These are phyloP conservation scores for Epichloe gansuensis DNA, from an alignment of 2,329 filamentous ascomycete genomes.

Conservation along the genomic window DNA sequence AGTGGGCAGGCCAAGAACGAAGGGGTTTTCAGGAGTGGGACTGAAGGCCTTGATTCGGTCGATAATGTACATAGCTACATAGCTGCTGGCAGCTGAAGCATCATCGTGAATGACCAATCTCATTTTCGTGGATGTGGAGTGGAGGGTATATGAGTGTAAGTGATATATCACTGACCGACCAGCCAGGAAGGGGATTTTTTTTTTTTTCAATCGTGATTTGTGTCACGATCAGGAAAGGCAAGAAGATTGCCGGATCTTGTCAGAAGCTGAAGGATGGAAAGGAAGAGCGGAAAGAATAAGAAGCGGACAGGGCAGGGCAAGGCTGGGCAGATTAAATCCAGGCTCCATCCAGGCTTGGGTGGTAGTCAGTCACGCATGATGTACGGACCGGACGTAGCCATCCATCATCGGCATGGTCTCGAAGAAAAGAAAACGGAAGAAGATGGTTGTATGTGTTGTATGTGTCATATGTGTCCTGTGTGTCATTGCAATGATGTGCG, in stretches of 20 bases:
- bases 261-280: background rate
- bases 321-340: background rate
- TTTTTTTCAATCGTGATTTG: no score
- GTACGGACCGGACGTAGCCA: no score
- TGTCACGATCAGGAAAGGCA: background rate
- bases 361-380: background rate
- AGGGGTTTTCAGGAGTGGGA: slow-evolving; percentile 60
- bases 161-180: background rate
- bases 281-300: background rate
- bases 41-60: slow-evolving; percentile 68
- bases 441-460: no score
- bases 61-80: slow-evolving; percentile 74
- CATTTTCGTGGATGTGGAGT: slow-evolving; percentile 34
- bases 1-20: slow-evolving; percentile 74
- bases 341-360: background rate
- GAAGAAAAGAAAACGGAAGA: background rate
- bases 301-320: background rate
- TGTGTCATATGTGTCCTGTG: no score
- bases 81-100: slow-evolving; percentile 53
- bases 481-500: no score
- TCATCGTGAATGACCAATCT: slow-evolving; percentile 74
- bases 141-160: background rate
- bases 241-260: background rate
- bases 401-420: background rate
- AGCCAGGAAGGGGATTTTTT: background rate